Evolutionary conservation across 306 rosid species (phyloP), one percentile per base, ranked within the genome.

Genomic region (Medicago arabica): DNA sequence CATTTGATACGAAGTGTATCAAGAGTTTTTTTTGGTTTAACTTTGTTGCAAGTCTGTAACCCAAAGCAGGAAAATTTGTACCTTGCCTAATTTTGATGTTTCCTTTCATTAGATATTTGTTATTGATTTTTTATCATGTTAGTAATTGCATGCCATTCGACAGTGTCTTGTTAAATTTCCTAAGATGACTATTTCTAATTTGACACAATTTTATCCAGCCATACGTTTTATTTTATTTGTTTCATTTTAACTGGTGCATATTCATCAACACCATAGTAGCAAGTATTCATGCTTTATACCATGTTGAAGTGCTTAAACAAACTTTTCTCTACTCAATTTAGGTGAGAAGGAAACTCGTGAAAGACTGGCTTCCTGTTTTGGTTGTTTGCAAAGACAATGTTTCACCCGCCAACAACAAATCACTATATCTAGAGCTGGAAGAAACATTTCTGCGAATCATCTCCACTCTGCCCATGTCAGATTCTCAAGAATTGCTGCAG

Each of bases 321-420:
- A 8, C 67, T 31, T 31, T 46, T 82, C 19, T 41, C 50, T 73
- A 34, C 43, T 19, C 5, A 36, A 67, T 79, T 76, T 89, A 95
- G 98, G 93, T 95, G 53, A 85, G 98, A 73, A 95, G 85, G 91
- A 90, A 87, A 86, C 93, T 95, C 0, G 97, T 95, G 16, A 86
- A 86, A 75, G 85, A 88, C 50, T 95, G 98, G 98, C 97, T 95
- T 62, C 96, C 98, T 0, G 97, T 95, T 80, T 86, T 95, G 84
- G 75, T 92, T 12, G 85, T 88, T 13, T 90, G 97, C 95, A 95
- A 92, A 82, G 97, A n/a, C n/a, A n/a, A 92, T 40, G 83, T 83
- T 61, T 90, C 97, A 5, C 95, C 97, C n/a, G 70, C 87, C 10
- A 80, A 79, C 76, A 82, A 86, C 89, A 95, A 86, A 84, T 72